Base-by-base conservation (phyloP, 352 stramenopile genomes). In the Thraustotheca clavata region DNA sequence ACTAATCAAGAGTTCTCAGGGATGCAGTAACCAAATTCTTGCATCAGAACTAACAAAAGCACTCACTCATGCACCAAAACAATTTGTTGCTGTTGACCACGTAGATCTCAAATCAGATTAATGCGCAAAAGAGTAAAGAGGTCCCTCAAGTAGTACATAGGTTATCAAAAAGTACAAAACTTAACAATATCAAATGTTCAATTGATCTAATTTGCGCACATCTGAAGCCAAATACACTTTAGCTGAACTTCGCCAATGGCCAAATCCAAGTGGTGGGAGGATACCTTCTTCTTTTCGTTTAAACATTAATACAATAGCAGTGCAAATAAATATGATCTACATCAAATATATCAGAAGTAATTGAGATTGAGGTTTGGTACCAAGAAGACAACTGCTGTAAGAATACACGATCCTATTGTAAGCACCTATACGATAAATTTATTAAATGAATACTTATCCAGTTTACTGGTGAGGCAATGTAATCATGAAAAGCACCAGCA, bases 271-370 rank as follows among this genome's bases (percentile, higher is more conserved):
- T 8, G 65, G 36, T 1, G 82, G 82, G n/a, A 79, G 55, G 18
- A 89, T 80, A 46, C 88, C 82, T 67, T 87, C 71, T 43, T 91
- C 80, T 40, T 81, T 66, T 35, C 82, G 74, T 67, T 91, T 89
- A 31, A 87, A 79, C 60, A 81, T 87, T 16, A 91, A 71, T 38
- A 79, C 89, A 1, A 88, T 2, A 0, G 78, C 82, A 26, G 55
- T 63, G 9, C 84, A 2, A 6, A 87, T 54, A 57, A 84, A 87
- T 14, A 66, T 5, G 12, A 85, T 72, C 79, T 89, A 40, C 18
- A 54, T 9, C 7, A n/a, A n/a, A 31, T 52, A 24, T 18, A 20
- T 43, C 16, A 43, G 20, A 20, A 43, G 16, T 43, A 20, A 16
- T 20, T 43, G 16, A 18, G 38, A 20, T 43, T 43, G 16, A 20